Percentiles rank a stretch among this genome's conserved stretches.
phyloP scores from a whole-genome alignment of 2,329 filamentous ascomycete genomes.

The Curvularia eragrostidis region DNA sequence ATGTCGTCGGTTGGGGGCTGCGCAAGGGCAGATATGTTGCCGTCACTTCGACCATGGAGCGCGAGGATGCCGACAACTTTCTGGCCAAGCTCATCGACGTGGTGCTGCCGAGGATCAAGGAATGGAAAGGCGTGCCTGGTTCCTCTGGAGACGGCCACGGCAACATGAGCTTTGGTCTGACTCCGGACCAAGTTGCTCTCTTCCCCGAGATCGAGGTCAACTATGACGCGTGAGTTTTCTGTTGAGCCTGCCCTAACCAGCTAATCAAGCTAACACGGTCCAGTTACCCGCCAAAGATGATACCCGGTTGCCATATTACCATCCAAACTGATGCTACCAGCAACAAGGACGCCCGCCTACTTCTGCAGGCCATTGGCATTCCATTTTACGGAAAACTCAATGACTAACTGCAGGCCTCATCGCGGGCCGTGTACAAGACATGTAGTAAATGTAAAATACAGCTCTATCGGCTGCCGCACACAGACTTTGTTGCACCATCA shows the following conservation, averaged over 20 bases:
- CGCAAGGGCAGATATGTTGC: constrained; percentile 73
- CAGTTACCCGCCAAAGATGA: constrained; percentile 73
- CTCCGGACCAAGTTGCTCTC: constrained; percentile 74
- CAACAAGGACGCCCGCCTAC: constrained; percentile 81
- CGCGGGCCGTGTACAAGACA: constrained; percentile 25
- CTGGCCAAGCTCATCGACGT: constrained; percentile 88
- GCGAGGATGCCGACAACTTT: constrained; percentile 87
- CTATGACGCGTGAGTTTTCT: constrained; percentile 77
- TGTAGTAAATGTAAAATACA: constrained; percentile 15
- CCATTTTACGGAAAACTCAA: constrained; percentile 81
- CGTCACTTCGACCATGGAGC: constrained; percentile 77
- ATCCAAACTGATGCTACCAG: constrained; percentile 85
- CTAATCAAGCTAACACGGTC: constrained; percentile 14
- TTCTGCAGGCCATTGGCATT: constrained; percentile 74
- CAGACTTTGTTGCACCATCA: neutral
- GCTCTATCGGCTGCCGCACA: neutral
- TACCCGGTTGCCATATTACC: constrained; percentile 83
- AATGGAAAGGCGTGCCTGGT: constrained; percentile 83
- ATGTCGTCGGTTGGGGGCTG: constrained; percentile 78
- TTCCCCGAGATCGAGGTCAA: constrained; percentile 97
- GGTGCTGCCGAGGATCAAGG: constrained; percentile 93
- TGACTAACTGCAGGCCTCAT: constrained; percentile 27
- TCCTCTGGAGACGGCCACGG: constrained; percentile 85
- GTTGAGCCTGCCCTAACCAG: no score
- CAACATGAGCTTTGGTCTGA: constrained; percentile 84